Base-by-base conservation (phyloP, 2,329 filamentous ascomycete species). In the Alternaria panax region DNA sequence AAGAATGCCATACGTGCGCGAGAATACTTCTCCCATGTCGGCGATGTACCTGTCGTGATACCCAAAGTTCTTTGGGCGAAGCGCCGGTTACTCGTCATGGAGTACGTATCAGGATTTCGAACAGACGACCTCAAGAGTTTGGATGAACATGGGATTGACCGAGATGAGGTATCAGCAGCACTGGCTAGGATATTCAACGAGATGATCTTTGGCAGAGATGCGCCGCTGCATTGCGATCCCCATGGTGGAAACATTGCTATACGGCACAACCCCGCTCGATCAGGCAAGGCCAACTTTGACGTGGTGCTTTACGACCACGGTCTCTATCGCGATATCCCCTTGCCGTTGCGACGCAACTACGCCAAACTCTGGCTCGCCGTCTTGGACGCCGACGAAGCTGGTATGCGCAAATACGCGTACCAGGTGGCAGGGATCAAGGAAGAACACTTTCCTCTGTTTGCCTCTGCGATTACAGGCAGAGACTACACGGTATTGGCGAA, bases 361-460 rank as follows among this genome's bases (percentile, higher is more conserved):
- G 95, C 95, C 52, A 96, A 97, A 79, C 90, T 99, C 76, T 99
- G 95, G 95, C 88, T 99, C 11, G 93, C 95, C 5, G 92, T 99
- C 24, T 90, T 99, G 52, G 92, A 98, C 68, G 90, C 91, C 0
- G 92, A 99, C 73, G 90, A 97, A 80, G 80, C 84, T 3, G 84
- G 85, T 20, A 99, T 99, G 95, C 90, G 92, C 67, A 88, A 89
- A 70, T 96, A 97, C 76, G 90, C 94, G 2, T 87, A 90, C 68
- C 91, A 97, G 72, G 92, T 98, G 3, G 95, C 94, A 2, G 92
- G 92, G 12, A 89, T 99, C 60, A 90, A 85, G 5, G 93, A 97
- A 62, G 89, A 93, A 67, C 91, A 97, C 71, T 99, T 99, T 72
- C 93, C 93, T 1, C 86, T 99, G 20, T 99, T 99, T 76, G 95